These are phyloP conservation scores for sunflower (Helianthus annuus) DNA, from an alignment of 129 eudicot genomes.

Conservation along the genomic window HanXRQr2.0-SUNRISE NC_035441.2:179921559-179922058, in stretches of 20 bases:
- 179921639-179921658: no score
- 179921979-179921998: no score
- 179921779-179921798: constrained; percentile 96
- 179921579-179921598: no score
- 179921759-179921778: constrained; percentile 91
- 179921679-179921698: no score
- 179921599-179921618: no score
- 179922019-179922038: constrained; percentile 37
- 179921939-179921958: constrained; percentile 76
- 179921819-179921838: constrained; percentile 77
- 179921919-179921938: constrained; percentile 89
- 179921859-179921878: constrained; percentile 86
- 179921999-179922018: no score
- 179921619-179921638: no score
- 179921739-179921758: constrained; percentile 99
- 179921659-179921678: no score
- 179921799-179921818: constrained; percentile 89
- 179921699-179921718: neutral
- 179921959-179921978: neutral
- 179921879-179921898: constrained; percentile 91
- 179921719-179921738: constrained; percentile 68
- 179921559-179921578: no score
- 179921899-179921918: constrained; percentile 89
- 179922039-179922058: constrained; percentile 66
- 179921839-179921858: constrained; percentile 80